Conservation (phyloP, 805 yeast genomes). For the Metschnikowia rubicola region DNA sequence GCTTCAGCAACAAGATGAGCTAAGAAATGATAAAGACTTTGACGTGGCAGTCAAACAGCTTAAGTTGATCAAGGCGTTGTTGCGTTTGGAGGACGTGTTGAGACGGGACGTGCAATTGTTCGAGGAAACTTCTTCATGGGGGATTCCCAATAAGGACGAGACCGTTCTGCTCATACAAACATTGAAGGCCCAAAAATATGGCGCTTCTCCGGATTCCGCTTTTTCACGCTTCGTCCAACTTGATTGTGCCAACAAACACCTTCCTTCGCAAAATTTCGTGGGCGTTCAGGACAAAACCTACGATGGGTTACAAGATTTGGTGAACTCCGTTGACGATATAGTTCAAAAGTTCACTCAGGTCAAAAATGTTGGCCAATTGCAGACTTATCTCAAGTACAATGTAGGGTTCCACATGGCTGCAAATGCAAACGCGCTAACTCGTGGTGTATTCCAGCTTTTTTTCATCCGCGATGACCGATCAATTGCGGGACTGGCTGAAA, state of each 20-base stretch:
- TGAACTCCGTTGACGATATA: slow-evolving; percentile 20
- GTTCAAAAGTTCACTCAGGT: slow-evolving; percentile 19
- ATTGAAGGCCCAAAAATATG: neutral
- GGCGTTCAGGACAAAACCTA: slow-evolving; percentile 22
- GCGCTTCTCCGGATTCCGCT: slow-evolving; percentile 5
- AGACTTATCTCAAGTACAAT: slow-evolving; percentile 26
- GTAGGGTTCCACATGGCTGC: slow-evolving; percentile 22
- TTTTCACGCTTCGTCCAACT: slow-evolving; percentile 37
- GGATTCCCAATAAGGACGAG: neutral
- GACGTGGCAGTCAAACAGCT: slow-evolving; percentile 22
- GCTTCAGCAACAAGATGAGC: slow-evolving; percentile 21
- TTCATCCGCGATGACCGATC: slow-evolving; percentile 60
- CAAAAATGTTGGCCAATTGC: slow-evolving; percentile 23
- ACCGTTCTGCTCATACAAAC: neutral
- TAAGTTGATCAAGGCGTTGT: slow-evolving; percentile 25
- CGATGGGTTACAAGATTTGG: slow-evolving; percentile 18
- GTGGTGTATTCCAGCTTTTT: slow-evolving; percentile 62
- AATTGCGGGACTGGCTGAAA: slow-evolving; percentile 47
- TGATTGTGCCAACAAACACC: slow-evolving; percentile 34
- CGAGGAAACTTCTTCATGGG: neutral
- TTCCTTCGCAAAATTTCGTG: slow-evolving; percentile 33
- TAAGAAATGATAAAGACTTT: slow-evolving; percentile 7
- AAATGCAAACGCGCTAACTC: slow-evolving; percentile 45
- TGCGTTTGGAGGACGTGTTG: slow-evolving; percentile 13
- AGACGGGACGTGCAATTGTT: slow-evolving; percentile 4